Evolutionary conservation across 768 basidiomycete species (phyloP), one percentile per base, ranked within the genome.

Genomic region (Leccinellum albellum): DNA sequence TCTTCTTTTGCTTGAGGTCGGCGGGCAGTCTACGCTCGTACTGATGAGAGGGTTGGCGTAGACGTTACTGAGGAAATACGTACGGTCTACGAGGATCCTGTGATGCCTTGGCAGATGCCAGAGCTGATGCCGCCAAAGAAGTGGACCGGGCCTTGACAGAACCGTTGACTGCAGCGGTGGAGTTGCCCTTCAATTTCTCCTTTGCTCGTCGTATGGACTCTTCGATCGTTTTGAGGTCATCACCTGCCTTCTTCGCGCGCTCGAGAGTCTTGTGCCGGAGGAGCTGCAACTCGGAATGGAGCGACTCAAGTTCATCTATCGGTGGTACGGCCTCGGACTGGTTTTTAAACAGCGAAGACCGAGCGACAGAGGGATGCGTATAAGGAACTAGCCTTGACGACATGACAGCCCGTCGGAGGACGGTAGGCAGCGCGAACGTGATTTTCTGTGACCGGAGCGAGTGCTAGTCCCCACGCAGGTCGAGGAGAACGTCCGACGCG

Each of bases 1-100:
- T 90, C 75, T 89, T 90, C 77, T 88, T 89, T 74, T 83, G 88
- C 76, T 86, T 88, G 28, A 76, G 59, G 48, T 88, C 87, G 13
- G 84, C 81, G 12, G 70, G 60, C 51, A 68, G 50, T 54, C 74
- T 77, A 49, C 20, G 35, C 20, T 1, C 32, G 35, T 31, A 40
- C 26, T 29, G 9, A 31, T 55, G 1, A 64, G 47, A 12, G 14
- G 21, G 17, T 26, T 32, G 12, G n/a, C 68, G 63, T 42, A 72
- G 72, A 35, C 21, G 44, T 26, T 24, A 40, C 45, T 31, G 23
- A 54, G 47, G 48, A 57, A 46, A 44, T 40, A 40, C 82, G 77
- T 65, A 85, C 82, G 77, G 78, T 71, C 81, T 82, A 49, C 87
- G 82, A n/a, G 83, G 79, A 65, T 88, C 86, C 23, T 82, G 62